Evolutionary conservation across 805 yeast genomes (phyloP).

Genomic region (Candida ulmi): DNA sequence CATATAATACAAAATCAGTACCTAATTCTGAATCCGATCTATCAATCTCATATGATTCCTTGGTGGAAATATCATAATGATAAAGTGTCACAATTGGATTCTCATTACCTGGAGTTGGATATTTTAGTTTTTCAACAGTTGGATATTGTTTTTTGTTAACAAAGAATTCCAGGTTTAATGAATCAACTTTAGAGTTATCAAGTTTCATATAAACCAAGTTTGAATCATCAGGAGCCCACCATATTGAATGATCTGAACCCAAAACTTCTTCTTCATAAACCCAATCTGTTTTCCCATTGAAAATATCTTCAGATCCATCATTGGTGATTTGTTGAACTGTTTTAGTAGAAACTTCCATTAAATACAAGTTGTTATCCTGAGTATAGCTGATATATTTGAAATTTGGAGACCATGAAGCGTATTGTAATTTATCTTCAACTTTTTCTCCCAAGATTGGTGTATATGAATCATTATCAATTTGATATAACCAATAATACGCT

Average conservation of each 20-base stretch:
- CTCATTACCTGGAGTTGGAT: constrained; percentile 68
- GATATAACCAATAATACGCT: constrained; percentile 58
- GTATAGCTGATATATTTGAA: constrained; percentile 54
- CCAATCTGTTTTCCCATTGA: constrained; percentile 78
- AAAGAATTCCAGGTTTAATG: constrained; percentile 47
- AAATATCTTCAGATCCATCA: constrained; percentile 47
- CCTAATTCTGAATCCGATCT: constrained; percentile 27
- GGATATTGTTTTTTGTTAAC: constrained; percentile 44
- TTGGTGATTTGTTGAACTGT: constrained; percentile 19
- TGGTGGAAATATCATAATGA: constrained; percentile 33
- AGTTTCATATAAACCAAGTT: constrained; percentile 48
- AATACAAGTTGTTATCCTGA: constrained; percentile 46
- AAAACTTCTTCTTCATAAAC: constrained; percentile 79
- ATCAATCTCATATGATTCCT: constrained; percentile 9
- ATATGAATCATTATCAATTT: constrained; percentile 33
- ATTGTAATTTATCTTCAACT: constrained; percentile 25
- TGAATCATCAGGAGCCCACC: constrained; percentile 70
- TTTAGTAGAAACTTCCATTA: constrained; percentile 31
- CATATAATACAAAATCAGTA: constrained; percentile 52
- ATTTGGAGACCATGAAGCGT: constrained; percentile 58
- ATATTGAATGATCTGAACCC: constrained; percentile 49
- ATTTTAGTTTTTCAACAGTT: constrained; percentile 38
- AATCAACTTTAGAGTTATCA: constrained; percentile 55
- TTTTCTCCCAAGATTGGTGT: constrained; percentile 24
- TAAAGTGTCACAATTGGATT: constrained; percentile 52